Evolutionary conservation across 495 filamentous ascomycete genomes (phyloP).

Genomic region (Aspergillus diversus): DNA sequence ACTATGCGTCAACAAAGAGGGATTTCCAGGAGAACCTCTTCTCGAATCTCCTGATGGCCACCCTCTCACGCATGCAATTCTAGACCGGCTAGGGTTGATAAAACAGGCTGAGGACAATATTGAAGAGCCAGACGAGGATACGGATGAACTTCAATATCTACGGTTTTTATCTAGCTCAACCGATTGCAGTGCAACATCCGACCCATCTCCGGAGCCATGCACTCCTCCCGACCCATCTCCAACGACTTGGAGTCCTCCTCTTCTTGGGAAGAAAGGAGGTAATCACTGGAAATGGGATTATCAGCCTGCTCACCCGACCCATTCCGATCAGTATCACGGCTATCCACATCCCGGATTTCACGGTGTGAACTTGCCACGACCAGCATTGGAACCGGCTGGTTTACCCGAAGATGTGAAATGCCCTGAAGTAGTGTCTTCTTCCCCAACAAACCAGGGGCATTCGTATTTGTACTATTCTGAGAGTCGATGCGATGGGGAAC

Average conservation of each 20-base stretch:
- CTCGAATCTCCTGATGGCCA: conserved; percentile 46
- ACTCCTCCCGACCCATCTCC: conserved; percentile 44
- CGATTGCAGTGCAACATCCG: conserved; percentile 45
- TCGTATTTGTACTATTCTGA: conserved; percentile 26
- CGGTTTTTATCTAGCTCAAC: conserved; percentile 45
- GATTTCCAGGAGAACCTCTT: conserved; percentile 51
- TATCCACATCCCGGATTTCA: conserved; percentile 33
- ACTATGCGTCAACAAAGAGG: conserved; percentile 48
- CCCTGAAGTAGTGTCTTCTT: conserved; percentile 12
- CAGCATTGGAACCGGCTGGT: conserved; percentile 23
- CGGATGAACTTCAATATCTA: conserved; percentile 44
- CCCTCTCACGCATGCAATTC: conserved; percentile 50
- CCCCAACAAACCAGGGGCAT: conserved; percentile 19
- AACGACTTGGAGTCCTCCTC: conserved; percentile 29
- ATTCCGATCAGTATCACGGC: conserved; percentile 26
- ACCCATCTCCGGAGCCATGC: conserved; percentile 46
- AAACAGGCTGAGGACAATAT: conserved; percentile 52
- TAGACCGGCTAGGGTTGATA: conserved; percentile 51
- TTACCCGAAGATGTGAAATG: conserved; percentile 30
- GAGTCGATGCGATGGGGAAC: conserved; percentile 13
- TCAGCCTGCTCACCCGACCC: conserved; percentile 30
- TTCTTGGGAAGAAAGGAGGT: conserved; percentile 25
- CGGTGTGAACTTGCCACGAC: conserved; percentile 28
- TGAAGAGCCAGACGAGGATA: conserved; percentile 43
- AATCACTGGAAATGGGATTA: conserved; percentile 42